Percentiles rank a stretch among this genome's conserved stretches.
Conservation (phyloP, 1,139 yeast species). For the Debaryomyces subglobosus region DNA sequence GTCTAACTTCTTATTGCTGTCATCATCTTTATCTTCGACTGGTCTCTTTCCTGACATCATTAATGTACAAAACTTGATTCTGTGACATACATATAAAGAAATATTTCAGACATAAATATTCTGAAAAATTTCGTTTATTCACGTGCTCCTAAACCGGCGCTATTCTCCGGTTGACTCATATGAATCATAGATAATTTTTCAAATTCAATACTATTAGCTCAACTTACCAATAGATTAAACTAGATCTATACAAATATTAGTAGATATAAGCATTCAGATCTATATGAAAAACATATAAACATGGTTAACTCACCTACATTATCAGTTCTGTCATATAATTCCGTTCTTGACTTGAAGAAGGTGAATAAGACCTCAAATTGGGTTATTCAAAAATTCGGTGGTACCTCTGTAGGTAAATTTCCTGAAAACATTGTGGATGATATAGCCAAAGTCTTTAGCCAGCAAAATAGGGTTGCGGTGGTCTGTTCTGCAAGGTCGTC, state of each 20-base stretch:
- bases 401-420: slow-evolving; percentile 97
- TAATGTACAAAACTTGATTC: background rate
- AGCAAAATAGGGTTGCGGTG: slow-evolving; percentile 77
- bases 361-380: slow-evolving; percentile 49
- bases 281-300: background rate
- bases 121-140: slow-evolving; percentile 7
- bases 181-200: slow-evolving; percentile 4
- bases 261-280: background rate
- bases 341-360: slow-evolving; percentile 43
- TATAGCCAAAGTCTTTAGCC: slow-evolving; percentile 68
- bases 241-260: background rate
- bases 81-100: background rate
- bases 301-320: slow-evolving; percentile 17
- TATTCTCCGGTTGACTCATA: slow-evolving; percentile 9
- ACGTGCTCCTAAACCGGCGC: slow-evolving; percentile 7
- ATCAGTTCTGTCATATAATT: slow-evolving; percentile 37
- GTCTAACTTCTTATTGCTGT: slow-evolving; percentile 22
- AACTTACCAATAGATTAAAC: background rate
- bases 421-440: slow-evolving; percentile 83
- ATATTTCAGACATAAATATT: background rate
- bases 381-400: slow-evolving; percentile 96
- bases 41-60: slow-evolving; percentile 9
- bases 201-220: background rate
- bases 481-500: slow-evolving; percentile 96
- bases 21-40: slow-evolving; percentile 3